A percentile compares a stretch with the other conserved stretches of the same genome.
Conservation (phyloP, 768 basidiomycete species). For the Mrakia blollopis region DNA sequence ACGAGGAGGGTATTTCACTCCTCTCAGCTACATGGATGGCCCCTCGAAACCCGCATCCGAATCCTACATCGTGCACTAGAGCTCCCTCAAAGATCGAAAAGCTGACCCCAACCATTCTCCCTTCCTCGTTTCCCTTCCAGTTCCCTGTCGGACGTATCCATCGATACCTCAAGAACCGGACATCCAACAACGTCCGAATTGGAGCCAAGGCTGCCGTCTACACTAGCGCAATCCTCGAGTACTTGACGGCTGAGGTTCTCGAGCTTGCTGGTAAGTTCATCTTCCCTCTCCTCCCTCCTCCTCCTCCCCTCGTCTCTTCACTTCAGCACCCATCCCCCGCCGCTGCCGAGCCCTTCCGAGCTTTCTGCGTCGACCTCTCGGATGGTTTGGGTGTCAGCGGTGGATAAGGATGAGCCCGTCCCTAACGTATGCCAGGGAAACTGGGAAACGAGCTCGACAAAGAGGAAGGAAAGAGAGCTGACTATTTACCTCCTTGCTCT, state of each 20-base stretch:
- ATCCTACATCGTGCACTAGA: not conserved
- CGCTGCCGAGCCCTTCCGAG: not conserved
- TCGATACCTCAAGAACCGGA: slow-evolving; percentile 84
- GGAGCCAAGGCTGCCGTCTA: slow-evolving; percentile 67
- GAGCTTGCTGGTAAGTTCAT: slow-evolving; percentile 65
- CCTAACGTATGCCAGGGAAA: not conserved
- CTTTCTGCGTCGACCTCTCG: not conserved
- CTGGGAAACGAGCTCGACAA: not conserved
- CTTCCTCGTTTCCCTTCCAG: slow-evolving; percentile 46
- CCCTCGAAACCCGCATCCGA: not conserved
- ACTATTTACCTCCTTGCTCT: not conserved
- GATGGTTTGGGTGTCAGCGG: too few species aligned
- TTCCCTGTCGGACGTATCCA: slow-evolving; percentile 98
- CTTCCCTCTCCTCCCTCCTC: not conserved
- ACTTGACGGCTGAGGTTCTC: slow-evolving; percentile 90
- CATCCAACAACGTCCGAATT: slow-evolving; percentile 88
- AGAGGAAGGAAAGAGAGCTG: not conserved
- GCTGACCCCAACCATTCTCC: not conserved
- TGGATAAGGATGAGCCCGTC: too few species aligned
- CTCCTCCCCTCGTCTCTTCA: not conserved
- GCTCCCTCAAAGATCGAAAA: not conserved
- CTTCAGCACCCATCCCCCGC: not conserved
- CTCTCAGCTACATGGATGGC: not conserved
- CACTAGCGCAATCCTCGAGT: slow-evolving; percentile 68
- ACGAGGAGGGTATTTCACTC: not conserved